Base-by-base conservation (phyloP, 1,284 basidiomycete genomes). In the Austroboletus niveus region DNA sequence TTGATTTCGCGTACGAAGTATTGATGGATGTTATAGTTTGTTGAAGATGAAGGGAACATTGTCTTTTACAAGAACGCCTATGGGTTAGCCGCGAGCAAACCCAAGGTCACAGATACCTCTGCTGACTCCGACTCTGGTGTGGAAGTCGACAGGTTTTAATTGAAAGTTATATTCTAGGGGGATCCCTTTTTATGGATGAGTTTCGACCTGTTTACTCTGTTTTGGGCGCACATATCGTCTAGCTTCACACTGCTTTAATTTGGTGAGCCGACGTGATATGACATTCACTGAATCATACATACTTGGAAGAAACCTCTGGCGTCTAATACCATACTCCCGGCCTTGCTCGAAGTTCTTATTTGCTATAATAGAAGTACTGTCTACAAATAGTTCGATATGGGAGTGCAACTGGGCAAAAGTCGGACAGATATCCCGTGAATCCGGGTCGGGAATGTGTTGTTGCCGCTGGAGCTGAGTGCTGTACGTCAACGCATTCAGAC, bases 31-130 rank as follows among this genome's bases (percentile, higher is more conserved):
- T 49, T 48, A 48, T 51, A 85, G 84, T 96, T 93, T 70, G 88
- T 97, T 48, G 94, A 98, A 72, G 93, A 97, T 66, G 88, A 92
- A 63, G 93, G 92, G 50, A 85, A 93, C 64, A 82, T 97, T 56
- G 69, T 94, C 52, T 97, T 98, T 78, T 98, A 87, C 84, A 94
- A 94, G 79, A 91, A 98, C 64, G 81, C 86, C 5, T 60, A 76
- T 36, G 94, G 94, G 57, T 73, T 95, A 52, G 89, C 92, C 47
- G 72, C 82, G 57, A 77, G 82, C 62, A 79, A 81, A 57, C 84
- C 89, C 17, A 76, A 80, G 56, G 81, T 83, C 61, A 71, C 75
- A 44, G 87, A 88, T 53, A 74, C 70, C 55, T 74, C 75, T 47
- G 82, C 84, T 43, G 91, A 84, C 64, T 39, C 38, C 17, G 92